Conservation (phyloP, 2,329 filamentous ascomycete species). For the Stachybotrys chlorohalonatus region DNA sequence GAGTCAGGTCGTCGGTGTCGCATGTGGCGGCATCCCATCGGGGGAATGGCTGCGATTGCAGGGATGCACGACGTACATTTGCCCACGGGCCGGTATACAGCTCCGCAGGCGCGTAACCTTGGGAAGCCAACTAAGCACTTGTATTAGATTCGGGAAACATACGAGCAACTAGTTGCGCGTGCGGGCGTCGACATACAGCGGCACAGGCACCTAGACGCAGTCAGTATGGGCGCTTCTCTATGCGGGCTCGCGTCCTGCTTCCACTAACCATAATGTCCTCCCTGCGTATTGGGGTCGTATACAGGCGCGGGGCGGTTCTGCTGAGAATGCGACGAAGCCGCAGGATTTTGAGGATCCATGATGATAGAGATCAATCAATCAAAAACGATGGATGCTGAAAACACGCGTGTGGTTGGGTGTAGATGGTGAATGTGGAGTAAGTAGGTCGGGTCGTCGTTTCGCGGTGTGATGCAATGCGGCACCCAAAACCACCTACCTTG, state of each 20-base stretch:
- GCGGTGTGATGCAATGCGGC: background rate
- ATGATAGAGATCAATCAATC: constrained; percentile 1
- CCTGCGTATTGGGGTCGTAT: constrained; percentile 61
- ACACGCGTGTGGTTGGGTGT: background rate
- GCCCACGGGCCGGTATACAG: constrained; percentile 92
- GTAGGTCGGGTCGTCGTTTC: background rate
- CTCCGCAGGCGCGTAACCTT: constrained; percentile 85
- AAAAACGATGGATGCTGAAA: constrained; percentile 4
- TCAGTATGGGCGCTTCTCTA: background rate
- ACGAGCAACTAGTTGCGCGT: background rate
- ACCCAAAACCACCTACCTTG: background rate
- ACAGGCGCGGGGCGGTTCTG: constrained; percentile 51
- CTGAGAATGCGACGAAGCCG: constrained; percentile 45
- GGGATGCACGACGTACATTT: constrained; percentile 54
- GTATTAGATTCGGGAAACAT: constrained; percentile 4
- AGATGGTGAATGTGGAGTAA: background rate
- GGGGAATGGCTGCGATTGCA: background rate
- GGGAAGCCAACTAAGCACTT: constrained; percentile 62
- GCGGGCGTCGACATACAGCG: constrained; percentile 21
- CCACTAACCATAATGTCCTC: constrained; percentile 66
- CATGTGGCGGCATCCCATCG: background rate
- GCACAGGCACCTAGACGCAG: constrained; percentile 33
- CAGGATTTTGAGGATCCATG: constrained; percentile 34
- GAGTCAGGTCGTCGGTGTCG: background rate
- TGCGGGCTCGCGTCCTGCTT: background rate